Conservation (phyloP, 2,329 filamentous ascomycete genomes). For the Alternaria gaisen region DNA sequence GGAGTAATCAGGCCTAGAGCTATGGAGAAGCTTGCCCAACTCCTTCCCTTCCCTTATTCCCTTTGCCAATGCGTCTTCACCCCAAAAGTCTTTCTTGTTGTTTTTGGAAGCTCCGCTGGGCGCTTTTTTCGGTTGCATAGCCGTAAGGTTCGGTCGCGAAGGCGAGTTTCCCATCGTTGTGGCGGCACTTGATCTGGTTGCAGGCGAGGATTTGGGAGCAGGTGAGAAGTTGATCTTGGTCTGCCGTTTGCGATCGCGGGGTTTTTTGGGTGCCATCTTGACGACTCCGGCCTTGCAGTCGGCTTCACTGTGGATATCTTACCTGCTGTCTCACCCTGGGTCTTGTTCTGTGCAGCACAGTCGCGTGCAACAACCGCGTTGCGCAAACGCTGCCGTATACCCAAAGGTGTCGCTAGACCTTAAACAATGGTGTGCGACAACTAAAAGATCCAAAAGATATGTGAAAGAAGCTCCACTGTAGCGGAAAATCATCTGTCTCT, state of each 20-base stretch:
- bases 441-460: neutral
- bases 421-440: neutral
- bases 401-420: neutral
- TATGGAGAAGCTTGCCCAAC: constrained; percentile 36
- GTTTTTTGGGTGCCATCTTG: constrained; percentile 38
- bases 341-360: constrained; percentile 4
- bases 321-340: neutral
- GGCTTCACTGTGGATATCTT: constrained; percentile 3
- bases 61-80: constrained; percentile 34
- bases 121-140: constrained; percentile 25
- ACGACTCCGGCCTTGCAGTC: neutral
- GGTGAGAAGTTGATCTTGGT: constrained; percentile 56
- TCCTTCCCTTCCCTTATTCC: constrained; percentile 26
- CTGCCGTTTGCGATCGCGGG: constrained; percentile 47
- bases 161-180: constrained; percentile 13
- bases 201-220: constrained; percentile 52
- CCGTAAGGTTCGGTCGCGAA: constrained; percentile 16
- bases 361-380: constrained; percentile 15
- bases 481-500: neutral
- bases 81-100: constrained; percentile 26
- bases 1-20: constrained; percentile 34
- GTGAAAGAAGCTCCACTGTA: neutral
- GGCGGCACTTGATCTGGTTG: constrained; percentile 17
- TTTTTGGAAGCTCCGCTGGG: constrained; percentile 22
- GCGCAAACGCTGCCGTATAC: neutral